Base-by-base conservation (phyloP, 257 asterid species). In the Solanum acaule region DNA sequence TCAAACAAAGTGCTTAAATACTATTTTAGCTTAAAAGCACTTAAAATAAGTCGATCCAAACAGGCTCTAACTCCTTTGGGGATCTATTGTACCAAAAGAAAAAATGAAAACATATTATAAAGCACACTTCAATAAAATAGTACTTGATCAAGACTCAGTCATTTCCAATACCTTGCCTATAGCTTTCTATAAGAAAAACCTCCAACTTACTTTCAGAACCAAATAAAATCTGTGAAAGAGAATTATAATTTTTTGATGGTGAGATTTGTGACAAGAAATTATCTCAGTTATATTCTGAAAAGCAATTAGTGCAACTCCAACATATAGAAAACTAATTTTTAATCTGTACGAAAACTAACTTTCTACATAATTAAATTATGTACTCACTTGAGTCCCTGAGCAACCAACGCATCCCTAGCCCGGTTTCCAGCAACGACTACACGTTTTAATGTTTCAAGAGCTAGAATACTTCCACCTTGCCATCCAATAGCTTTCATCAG, bases 401-500 rank as follows among this genome's bases (percentile, higher is more conserved):
- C 99, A 91, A 97, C 99, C 86, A 97, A 95, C 23, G 98, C 98
- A 93, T 97, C 99, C 90, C 99, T 94, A 85, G 98, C 98, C 85
- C 99, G 93, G 91, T 96, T 97, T 87, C 99, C 98, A 10, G 99
- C 98, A 92, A 90, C 98, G 63, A 97, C 98, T 18, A 97, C 98
- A 76, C 99, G 98, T 92, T 97, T 97, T 85, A 97, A 90, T 88
- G 99, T 97, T 94, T 97, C 99, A 91, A 97, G 98, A 71, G 99
- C 99, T 87, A 96, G 95, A 91, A 97, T 96, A 93, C 98, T 95
- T 92, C 98, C 98, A 89, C 99, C 97, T 93, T 95, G 98, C 99
- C 99, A 97, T 81, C 98, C 98, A 88, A 97, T 96, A 49, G 99
- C 99, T 93, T 97, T 97, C 99, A 97, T 96, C 87, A 97, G 90